Conservation (phyloP, 805 yeast genomes). For the Isabelozyma pseudorhagii region DNA sequence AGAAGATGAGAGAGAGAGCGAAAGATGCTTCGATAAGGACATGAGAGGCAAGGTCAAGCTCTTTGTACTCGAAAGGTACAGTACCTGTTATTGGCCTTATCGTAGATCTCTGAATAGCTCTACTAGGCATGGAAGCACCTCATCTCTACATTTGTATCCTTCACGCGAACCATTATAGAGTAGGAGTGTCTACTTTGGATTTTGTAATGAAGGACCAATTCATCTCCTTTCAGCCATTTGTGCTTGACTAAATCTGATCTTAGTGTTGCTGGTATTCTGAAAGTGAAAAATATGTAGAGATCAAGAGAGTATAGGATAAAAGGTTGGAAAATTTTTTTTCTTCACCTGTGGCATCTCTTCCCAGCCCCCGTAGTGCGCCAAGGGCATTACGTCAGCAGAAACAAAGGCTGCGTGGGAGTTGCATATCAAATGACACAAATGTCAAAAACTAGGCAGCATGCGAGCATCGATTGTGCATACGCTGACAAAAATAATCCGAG, state of each 20-base stretch:
- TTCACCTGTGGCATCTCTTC: not conserved
- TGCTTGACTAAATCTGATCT: constrained; percentile 41
- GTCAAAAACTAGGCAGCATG: not conserved
- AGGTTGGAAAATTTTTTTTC: constrained; percentile 2
- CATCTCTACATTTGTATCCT: constrained; percentile 28
- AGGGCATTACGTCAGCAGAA: not conserved
- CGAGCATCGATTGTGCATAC: not conserved
- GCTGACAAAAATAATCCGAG: not conserved
- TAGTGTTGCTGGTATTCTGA: constrained; percentile 49
- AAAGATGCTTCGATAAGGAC: too few relatives aligned
- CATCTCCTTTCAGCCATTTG: constrained; percentile 49
- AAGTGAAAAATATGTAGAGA: constrained; percentile 30
- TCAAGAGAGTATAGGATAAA: constrained; percentile 15
- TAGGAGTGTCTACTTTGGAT: constrained; percentile 23
- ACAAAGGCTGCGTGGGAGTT: not conserved
- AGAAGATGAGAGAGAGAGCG: too few relatives aligned
- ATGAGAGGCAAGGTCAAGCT: too few relatives aligned
- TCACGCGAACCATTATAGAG: constrained; percentile 40
- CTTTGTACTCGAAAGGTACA: too few relatives aligned
- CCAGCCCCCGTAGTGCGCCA: not conserved
- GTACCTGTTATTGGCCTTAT: too few relatives aligned
- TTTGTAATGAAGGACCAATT: constrained; percentile 8
- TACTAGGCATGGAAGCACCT: too few relatives aligned
- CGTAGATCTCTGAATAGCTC: too few relatives aligned
- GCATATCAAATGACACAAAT: not conserved